Conservation (phyloP, 139 green algal genomes). For the Picochlorum sp. region DNA sequence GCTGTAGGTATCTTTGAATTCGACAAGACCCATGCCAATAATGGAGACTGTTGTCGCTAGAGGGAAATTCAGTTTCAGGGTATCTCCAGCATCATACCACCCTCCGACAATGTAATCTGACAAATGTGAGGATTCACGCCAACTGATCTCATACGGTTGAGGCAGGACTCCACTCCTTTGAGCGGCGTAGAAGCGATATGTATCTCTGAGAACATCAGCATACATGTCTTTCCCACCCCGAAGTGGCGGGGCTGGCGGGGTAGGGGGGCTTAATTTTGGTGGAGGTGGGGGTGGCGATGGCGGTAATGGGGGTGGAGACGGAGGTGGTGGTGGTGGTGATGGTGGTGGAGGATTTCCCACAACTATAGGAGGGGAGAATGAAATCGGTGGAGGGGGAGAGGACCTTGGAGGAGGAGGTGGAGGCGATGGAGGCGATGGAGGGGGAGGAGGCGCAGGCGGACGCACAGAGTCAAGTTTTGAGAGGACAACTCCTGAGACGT, state of each 20-base stretch:
- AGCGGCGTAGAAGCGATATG: slow-evolving; percentile 14
- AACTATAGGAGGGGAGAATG: not conserved
- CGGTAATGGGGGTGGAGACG: not conserved
- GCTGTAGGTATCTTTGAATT: slow-evolving; percentile 6
- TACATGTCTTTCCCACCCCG: not conserved
- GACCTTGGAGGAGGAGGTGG: not conserved
- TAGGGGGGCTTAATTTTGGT: not conserved
- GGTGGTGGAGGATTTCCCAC: not conserved
- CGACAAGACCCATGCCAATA: not conserved
- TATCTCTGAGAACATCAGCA: slow-evolving; percentile 2
- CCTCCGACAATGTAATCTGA: slow-evolving; percentile 9
- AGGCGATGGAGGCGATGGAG: not conserved
- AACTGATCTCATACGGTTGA: slow-evolving; percentile 4
- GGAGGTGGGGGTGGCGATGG: not conserved
- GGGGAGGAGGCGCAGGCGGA: not conserved
- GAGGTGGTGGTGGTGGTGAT: not conserved
- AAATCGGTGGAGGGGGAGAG: not conserved
- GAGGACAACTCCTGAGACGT: too few relatives aligned
- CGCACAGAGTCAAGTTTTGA: too few relatives aligned
- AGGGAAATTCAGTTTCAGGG: slow-evolving; percentile 15
- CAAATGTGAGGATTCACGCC: slow-evolving; percentile 2
- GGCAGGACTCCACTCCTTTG: slow-evolving; percentile 9
- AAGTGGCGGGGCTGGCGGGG: not conserved
- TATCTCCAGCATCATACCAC: slow-evolving; percentile 17
- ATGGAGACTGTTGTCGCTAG: slow-evolving; percentile 3